Evolutionary conservation across 371 early-diverging fungal species (phyloP).

Genomic region (Mortierella sp.): DNA sequence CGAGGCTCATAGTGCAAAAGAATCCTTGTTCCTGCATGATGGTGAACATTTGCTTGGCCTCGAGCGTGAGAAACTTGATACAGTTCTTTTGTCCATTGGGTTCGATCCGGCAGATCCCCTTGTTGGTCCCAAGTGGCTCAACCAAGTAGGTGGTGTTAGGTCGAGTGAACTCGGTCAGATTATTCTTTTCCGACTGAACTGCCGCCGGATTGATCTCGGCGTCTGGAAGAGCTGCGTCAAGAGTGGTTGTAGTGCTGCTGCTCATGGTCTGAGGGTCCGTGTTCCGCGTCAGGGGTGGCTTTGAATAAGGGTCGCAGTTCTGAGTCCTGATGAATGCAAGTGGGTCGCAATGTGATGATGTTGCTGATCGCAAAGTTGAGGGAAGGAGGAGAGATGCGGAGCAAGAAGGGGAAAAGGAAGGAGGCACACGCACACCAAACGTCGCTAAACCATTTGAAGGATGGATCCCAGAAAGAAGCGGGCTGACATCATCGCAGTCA

Average conservation of each 20-base stretch:
- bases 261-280: constrained; percentile 18
- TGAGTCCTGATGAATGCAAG: too few species aligned
- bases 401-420: background rate
- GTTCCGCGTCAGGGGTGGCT: too few species aligned
- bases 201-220: constrained; percentile 42
- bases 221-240: constrained; percentile 50
- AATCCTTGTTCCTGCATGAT: constrained; percentile 54
- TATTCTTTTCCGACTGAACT: constrained; percentile 49
- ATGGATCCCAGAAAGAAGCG: background rate
- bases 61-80: constrained; percentile 49
- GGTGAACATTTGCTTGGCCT: constrained; percentile 54
- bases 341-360: too few species aligned
- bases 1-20: constrained; percentile 47
- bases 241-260: constrained; percentile 24
- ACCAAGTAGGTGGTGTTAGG: constrained; percentile 49
- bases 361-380: background rate
- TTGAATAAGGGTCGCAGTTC: background rate
- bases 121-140: constrained; percentile 52
- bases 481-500: constrained; percentile 13
- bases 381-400: background rate
- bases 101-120: constrained; percentile 46
- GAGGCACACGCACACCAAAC: background rate
- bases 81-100: constrained; percentile 53
- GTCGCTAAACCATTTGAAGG: background rate
- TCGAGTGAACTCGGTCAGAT: constrained; percentile 39